Evolutionary conservation across 2,329 filamentous ascomycete species (phyloP), one percentile per base, ranked within the genome.

Genomic region (Trichoderma sp.): DNA sequence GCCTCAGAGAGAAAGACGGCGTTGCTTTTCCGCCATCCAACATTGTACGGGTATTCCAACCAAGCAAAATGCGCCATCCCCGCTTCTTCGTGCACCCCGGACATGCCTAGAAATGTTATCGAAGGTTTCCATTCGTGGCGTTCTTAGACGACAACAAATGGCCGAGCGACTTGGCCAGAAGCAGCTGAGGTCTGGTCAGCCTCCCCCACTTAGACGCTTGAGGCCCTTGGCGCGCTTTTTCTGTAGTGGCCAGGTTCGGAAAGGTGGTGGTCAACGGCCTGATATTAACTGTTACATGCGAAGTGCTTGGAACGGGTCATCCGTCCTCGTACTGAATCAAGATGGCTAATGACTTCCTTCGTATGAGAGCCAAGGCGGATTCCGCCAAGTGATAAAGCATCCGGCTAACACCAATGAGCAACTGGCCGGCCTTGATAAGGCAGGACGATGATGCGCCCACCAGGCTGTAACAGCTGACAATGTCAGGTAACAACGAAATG

Each of bases 21-120:
- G 21, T 31, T 60, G 66, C 33, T 18, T 31, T 41, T 41, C 33
- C 5, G 18, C 12, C 53, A 18, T 45, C 53, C 24, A 64, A 31
- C 29, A 64, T 45, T 60, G 60, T 38, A 38, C 35, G 35, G 14
- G 2, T 64, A 16, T 29, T 16, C 60, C 7, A 29, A 56, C 18
- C 41, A 33, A 62, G 41, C 21, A 35, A 11, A 4, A 12, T 56
- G 31, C 29, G 45, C 24, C 33, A 38, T 74, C 71, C 63, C 63
- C 63, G 50, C 71, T 38, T 60, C 33, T 31, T 74, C 21, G 71
- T 41, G 63, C 50, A 60, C 50, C 71, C 63, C 71, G 71, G 62
- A 56, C 50, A 45, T 59, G 71, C 38, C 64, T 74, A 74, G 71
- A 74, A 74, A 45, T 64, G 62, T 60, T 60, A 67, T 74, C 63